Evolutionary conservation across 352 stramenopile genomes (phyloP).

Genomic region (Globisporangium yorkense): DNA sequence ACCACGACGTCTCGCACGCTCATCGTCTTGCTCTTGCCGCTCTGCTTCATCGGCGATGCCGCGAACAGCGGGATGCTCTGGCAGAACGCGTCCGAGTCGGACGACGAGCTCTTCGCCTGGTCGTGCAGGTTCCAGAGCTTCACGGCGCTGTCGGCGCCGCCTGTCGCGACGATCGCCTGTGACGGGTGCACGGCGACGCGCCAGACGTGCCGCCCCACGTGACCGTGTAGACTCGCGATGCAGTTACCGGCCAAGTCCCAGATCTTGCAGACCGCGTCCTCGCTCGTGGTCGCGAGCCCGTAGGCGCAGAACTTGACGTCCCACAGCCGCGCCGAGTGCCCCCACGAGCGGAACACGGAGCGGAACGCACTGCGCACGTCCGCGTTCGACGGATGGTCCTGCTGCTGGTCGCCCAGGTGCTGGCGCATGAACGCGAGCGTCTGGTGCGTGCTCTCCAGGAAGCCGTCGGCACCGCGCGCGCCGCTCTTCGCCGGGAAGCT

Average conservation of each 20-base stretch:
- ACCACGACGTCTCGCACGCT: slow-evolving; percentile 52
- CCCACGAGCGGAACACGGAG: slow-evolving; percentile 70
- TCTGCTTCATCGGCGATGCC: slow-evolving; percentile 8
- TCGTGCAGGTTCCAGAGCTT: slow-evolving; percentile 74
- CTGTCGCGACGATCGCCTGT: slow-evolving; percentile 42
- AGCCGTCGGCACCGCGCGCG: not conserved
- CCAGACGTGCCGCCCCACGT: slow-evolving; percentile 76
- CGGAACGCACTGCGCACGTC: slow-evolving; percentile 25
- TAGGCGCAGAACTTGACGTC: slow-evolving; percentile 66
- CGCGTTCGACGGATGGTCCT: not conserved
- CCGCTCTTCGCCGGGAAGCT: slow-evolving; percentile 5
- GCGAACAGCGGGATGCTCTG: slow-evolving; percentile 13
- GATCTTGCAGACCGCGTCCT: slow-evolving; percentile 73
- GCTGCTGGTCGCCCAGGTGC: not conserved
- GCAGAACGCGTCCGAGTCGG: slow-evolving; percentile 10
- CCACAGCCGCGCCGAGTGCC: slow-evolving; percentile 80
- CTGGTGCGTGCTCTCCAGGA: slow-evolving; percentile 9
- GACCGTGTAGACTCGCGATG: slow-evolving; percentile 65
- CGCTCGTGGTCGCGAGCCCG: slow-evolving; percentile 56
- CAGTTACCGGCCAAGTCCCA: slow-evolving; percentile 60
- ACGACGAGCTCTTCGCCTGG: slow-evolving; percentile 42
- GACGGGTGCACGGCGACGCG: slow-evolving; percentile 59
- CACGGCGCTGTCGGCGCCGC: slow-evolving; percentile 67
- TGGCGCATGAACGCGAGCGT: slow-evolving; percentile 10
- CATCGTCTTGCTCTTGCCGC: slow-evolving; percentile 23